Evolutionary conservation across 1,284 basidiomycete species (phyloP).

Genomic region (Polyporus tsugae): DNA sequence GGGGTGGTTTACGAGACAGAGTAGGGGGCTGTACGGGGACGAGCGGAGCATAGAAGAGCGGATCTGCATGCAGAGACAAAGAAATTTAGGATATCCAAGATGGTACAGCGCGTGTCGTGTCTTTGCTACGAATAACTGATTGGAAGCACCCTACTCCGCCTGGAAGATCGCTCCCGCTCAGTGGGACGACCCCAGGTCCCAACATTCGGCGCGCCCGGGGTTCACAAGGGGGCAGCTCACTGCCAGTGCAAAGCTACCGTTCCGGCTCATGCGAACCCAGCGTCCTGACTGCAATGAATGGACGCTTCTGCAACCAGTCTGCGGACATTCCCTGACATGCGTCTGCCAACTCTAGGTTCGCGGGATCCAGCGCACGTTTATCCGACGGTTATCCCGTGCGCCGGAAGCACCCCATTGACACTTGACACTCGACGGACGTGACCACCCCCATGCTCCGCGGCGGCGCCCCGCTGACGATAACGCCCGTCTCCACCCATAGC

Average conservation of each 20-base stretch:
- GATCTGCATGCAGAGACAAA: background rate
- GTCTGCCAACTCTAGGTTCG: background rate
- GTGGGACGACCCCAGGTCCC: background rate
- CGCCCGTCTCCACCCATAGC: background rate
- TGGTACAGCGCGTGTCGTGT: background rate
- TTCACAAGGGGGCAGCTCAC: background rate
- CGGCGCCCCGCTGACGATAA: background rate
- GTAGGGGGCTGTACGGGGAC: background rate
- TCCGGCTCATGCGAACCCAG: background rate
- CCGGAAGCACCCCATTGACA: background rate
- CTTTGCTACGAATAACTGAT: background rate
- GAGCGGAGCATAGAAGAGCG: no score
- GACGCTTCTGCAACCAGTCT: background rate
- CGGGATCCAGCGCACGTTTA: slow-evolving; percentile 19
- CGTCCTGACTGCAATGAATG: background rate
- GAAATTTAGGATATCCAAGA: background rate
- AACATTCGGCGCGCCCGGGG: background rate
- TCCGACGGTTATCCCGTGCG: slow-evolving; percentile 30
- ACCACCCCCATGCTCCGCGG: background rate
- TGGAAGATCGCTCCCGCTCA: no score
- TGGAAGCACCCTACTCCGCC: slow-evolving; percentile 1
- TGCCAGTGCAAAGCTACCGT: background rate
- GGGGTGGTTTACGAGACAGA: background rate
- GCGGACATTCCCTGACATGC: background rate
- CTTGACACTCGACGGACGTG: background rate